Evolutionary conservation across 1,139 yeast species (phyloP).

Genomic region (Lodderomyces theae): DNA sequence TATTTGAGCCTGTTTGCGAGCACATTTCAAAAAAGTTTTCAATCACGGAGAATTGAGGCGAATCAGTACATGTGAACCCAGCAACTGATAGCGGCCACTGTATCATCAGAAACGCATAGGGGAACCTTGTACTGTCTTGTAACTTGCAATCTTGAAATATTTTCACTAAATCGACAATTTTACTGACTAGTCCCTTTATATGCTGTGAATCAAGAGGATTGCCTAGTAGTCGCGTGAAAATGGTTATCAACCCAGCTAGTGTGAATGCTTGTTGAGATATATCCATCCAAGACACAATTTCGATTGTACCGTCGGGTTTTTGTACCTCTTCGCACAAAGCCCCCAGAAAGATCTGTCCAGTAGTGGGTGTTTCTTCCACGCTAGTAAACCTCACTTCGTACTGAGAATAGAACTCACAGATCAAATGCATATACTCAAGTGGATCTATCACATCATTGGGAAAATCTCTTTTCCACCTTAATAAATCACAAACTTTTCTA

Average conservation of each 20-base stretch:
- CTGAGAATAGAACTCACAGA: constrained; percentile 25
- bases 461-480: constrained; percentile 33
- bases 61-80: constrained; percentile 49
- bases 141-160: constrained; percentile 20
- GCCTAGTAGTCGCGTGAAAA: constrained; percentile 26
- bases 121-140: constrained; percentile 6
- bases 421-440: constrained; percentile 23
- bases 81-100: constrained; percentile 60
- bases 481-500: constrained; percentile 47
- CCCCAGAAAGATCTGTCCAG: background rate
- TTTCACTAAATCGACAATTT: constrained; percentile 22
- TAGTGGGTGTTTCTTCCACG: background rate
- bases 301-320: constrained; percentile 7
- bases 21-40: constrained; percentile 39
- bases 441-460: constrained; percentile 12
- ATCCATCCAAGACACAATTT: constrained; percentile 32
- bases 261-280: constrained; percentile 31
- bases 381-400: constrained; percentile 10
- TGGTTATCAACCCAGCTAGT: constrained; percentile 26
- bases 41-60: constrained; percentile 39
- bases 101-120: constrained; percentile 34
- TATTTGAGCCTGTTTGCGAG: constrained; percentile 44
- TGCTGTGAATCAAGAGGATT: constrained; percentile 33
- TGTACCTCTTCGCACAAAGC: constrained; percentile 12
- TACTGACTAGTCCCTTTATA: constrained; percentile 25